A percentile compares a stretch with the other conserved stretches of the same genome.
These are phyloP conservation scores for Rhododendron williamsianum DNA, from an alignment of 148 eudicot genomes.

Conservation along the genomic window DNA sequence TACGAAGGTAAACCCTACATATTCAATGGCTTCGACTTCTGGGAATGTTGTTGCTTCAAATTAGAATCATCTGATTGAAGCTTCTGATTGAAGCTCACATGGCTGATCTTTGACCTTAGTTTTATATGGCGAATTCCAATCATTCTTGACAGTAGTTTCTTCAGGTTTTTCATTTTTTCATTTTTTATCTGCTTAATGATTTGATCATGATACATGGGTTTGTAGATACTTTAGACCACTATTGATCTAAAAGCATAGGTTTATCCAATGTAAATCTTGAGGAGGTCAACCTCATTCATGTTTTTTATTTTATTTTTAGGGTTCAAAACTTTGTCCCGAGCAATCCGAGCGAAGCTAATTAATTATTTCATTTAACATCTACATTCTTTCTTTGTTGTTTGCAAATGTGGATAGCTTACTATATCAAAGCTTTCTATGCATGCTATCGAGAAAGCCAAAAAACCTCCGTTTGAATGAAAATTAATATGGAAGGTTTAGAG, in stretches of 20 bases:
- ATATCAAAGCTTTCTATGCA: too few species aligned
- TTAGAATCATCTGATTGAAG: neutral
- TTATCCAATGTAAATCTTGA: neutral
- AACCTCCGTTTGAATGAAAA: neutral
- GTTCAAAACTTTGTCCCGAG: neutral
- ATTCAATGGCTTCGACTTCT: neutral
- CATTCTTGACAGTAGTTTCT: neutral
- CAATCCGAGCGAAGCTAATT: neutral
- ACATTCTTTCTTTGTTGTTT: too few species aligned
- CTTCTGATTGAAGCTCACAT: neutral
- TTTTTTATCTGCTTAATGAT: neutral
- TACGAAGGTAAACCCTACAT: neutral
- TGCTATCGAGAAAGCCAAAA: too few species aligned
- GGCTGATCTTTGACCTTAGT: neutral
- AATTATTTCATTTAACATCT: neutral
- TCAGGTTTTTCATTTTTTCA: neutral
- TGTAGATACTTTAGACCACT: neutral
- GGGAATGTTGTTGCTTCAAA: neutral
- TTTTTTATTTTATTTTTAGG: too few species aligned
- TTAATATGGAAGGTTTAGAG: neutral
- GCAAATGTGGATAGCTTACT: too few species aligned
- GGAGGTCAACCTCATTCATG: too few species aligned
- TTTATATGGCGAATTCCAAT: neutral
- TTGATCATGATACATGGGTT: neutral
- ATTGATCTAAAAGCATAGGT: neutral